phyloP scores from a whole-genome alignment of 176 grass and related monocot species.

The Sorghum bicolor region DNA sequence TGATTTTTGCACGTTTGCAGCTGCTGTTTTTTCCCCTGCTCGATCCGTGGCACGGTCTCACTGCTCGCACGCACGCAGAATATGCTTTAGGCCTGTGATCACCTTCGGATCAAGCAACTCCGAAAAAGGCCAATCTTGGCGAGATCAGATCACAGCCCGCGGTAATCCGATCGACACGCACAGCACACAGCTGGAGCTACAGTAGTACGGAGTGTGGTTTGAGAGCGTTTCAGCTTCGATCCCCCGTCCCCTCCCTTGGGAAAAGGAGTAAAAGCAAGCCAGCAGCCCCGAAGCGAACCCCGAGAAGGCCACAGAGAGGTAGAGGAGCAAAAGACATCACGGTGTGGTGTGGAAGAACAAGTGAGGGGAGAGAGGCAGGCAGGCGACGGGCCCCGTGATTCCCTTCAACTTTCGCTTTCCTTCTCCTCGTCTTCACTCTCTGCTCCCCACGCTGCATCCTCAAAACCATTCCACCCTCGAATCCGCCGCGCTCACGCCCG shows the following conservation, averaged over 20 bases:
- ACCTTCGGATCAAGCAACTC: conserved; percentile 17
- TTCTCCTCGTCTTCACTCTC: neutral
- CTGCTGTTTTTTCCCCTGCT: neutral
- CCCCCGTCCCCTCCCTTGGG: neutral
- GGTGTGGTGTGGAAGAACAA: too few species aligned
- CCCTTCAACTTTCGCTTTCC: neutral
- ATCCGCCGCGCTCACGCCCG: neutral
- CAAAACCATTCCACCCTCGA: conserved; percentile 18
- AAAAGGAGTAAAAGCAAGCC: conserved; percentile 5
- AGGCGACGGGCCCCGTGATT: conserved; percentile 27
- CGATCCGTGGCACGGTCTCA: neutral
- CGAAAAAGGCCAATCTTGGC: conserved; percentile 9
- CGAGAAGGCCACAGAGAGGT: neutral
- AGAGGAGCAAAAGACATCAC: too few species aligned
- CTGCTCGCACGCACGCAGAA: neutral
- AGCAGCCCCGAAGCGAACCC: neutral
- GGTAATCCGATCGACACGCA: neutral
- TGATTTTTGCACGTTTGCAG: neutral
- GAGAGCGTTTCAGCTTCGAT: neutral
- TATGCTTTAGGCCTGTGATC: neutral
- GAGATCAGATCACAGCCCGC: neutral
- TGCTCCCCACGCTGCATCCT: neutral
- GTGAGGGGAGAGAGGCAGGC: too few species aligned
- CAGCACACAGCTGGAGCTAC: neutral
- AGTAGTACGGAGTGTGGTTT: too few species aligned